Base-by-base conservation (phyloP, 1,284 basidiomycete genomes). In the Apiotrichum gamsii region DNA sequence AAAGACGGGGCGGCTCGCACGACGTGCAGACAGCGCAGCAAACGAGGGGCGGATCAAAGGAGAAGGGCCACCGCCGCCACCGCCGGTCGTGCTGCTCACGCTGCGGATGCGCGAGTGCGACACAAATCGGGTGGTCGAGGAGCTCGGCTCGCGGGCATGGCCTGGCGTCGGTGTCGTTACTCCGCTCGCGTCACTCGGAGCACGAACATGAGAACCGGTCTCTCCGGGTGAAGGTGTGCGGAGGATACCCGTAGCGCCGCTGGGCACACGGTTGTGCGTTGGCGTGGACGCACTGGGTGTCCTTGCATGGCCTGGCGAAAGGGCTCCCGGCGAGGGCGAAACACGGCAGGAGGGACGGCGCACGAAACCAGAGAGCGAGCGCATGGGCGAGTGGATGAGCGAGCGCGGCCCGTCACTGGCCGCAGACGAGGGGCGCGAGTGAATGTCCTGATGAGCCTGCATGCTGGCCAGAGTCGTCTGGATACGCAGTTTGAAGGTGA, bases 401-500 rank as follows among this genome's bases (percentile, higher is more conserved):
- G 44, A 33, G 16, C 36, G 39, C 14, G 45, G 29, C 15, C 28
- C 20, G n/a, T 47, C 55, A 28, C 54, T 54, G 6, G 56, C 56
- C 15, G 51, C 37, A 1, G 58, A 53, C 5, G 56, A 45, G 4
- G 38, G 28, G 14, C 33, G 42, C 16, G 21, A 23, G 25, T 18
- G 21, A n/a, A n/a, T n/a, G n/a, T n/a, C n/a, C n/a, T n/a, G n/a
- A n/a, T n/a, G n/a, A n/a, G n/a, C n/a, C n/a, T 52, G 39, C 29
- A 60, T 49, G 9, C 29, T 44, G 3, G 33, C 35, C 14, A 67
- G 43, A 0, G 50, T 49, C 3, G 44, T 40, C 54, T 81, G 79
- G 21, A 81, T 75, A 47, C 82, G 78, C 3, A 80, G 69, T 15
- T 82, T 79, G 63, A 87, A 73, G 51, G 84, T 82, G 13, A 85